Evolutionary conservation across 148 eudicot species (phyloP), one percentile per base, ranked within the genome.

Genomic region (Rhododendron kiyosumense): DNA sequence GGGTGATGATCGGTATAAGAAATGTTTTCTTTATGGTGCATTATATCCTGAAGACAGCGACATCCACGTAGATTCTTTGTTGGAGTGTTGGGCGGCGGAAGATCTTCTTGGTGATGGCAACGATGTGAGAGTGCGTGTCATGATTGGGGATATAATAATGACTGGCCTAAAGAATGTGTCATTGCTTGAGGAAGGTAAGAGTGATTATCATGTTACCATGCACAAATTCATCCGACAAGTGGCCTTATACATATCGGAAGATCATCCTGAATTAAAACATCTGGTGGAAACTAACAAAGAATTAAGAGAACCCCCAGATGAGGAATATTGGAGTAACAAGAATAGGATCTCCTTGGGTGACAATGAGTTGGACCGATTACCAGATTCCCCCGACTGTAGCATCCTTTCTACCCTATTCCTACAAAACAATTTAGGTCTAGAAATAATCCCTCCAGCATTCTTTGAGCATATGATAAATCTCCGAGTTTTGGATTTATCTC

Each of bases 361-460:
- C 41, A 74, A 32, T 73, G 61, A 48, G 17, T 45, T 86, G 4
- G 20, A 59, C 0, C 28, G 32, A 41, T 71, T 87, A 34, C 86
- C 89, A 2, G 61, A 84, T 52, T 28, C 41, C 28, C 89, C 89
- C 5, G 18, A 75, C 5, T 67, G 86, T 20, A 24, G 24, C 22
- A 54, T 12, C 7, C 86, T 87, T 87, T 84, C 89, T 18, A 87
- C 89, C 6, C 84, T 87, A 9, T 84, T 87, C 67, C 79, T 87
- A 7, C 86, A 79, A 28, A 38, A 84, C 43, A 84, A 87, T 71
- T 52, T 34, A 18, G n/a, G 24, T 14, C 46, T 84, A 6, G 79
- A 52, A 24, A 57, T 4, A 6, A 63, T 87, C 49, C 86, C 86
- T 51, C 15, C 54, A 48, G 74, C 51, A 67, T 87, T 87, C 43